Evolutionary conservation across 2,329 filamentous ascomycete species (phyloP).

Genomic region (Coniochaeta prunicola): DNA sequence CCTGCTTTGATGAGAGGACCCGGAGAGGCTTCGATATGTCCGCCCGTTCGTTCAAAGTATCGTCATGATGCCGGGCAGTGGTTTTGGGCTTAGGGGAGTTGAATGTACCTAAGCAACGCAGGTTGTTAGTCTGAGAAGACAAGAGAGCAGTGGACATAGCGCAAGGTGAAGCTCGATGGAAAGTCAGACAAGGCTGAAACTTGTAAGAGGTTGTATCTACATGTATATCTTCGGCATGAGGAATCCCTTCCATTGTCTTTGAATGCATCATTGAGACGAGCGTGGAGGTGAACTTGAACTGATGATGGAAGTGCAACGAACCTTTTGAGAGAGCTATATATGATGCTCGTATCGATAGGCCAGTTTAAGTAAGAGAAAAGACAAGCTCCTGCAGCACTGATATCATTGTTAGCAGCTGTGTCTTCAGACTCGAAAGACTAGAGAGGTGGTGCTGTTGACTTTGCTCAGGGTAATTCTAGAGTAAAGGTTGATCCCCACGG

Average conservation of each 20-base stretch:
- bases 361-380: not conserved
- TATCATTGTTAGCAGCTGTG: slow-evolving; percentile 12
- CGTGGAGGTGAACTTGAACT: slow-evolving; percentile 8
- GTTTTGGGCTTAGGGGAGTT: slow-evolving; percentile 3
- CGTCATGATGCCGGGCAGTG: slow-evolving; percentile 40
- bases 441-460: slow-evolving; percentile 14
- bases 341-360: not conserved
- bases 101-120: slow-evolving; percentile 34
- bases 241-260: slow-evolving; percentile 58
- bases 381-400: slow-evolving; percentile 9
- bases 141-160: slow-evolving; percentile 12
- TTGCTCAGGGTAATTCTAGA: slow-evolving; percentile 53
- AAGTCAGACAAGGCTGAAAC: slow-evolving; percentile 65
- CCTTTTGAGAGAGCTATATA: slow-evolving; percentile 34
- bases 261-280: slow-evolving; percentile 47
- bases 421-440: slow-evolving; percentile 3
- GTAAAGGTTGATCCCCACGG: slow-evolving; percentile 46
- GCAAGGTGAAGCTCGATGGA: slow-evolving; percentile 10
- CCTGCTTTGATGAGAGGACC: slow-evolving; percentile 43
- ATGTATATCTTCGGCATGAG: slow-evolving; percentile 59
- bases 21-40: slow-evolving; percentile 51
- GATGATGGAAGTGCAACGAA: slow-evolving; percentile 24
- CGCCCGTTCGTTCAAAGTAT: slow-evolving; percentile 64
- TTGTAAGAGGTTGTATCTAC: slow-evolving; percentile 42
- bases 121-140: slow-evolving; percentile 24